Conservation (phyloP, 345 rosid species). For the Eucalyptus fibrosa region DNA sequence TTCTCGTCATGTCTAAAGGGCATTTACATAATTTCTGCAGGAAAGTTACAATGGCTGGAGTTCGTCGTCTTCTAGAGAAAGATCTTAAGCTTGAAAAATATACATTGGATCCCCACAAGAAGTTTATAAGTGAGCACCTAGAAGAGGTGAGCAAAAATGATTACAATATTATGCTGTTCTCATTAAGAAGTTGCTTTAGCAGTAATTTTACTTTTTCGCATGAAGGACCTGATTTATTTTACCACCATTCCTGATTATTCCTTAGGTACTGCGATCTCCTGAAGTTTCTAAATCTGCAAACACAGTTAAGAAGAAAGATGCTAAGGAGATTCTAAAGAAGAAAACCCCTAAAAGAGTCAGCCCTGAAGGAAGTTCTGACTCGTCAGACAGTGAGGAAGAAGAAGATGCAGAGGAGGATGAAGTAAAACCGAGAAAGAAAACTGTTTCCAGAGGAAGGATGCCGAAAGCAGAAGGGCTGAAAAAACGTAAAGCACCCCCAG, state of each 20-base stretch:
- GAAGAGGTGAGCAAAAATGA: conserved; percentile 33
- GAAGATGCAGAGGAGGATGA: conserved; percentile 26
- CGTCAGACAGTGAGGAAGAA: conserved; percentile 24
- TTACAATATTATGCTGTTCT: neutral
- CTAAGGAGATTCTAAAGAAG: neutral
- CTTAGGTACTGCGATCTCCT: conserved; percentile 28
- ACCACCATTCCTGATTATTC: neutral
- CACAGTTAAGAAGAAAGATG: conserved; percentile 22
- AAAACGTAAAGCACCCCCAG: conserved; percentile 40
- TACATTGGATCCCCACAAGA: conserved; percentile 62
- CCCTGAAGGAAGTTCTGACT: conserved; percentile 20
- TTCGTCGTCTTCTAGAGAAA: conserved; percentile 74
- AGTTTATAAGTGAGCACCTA: conserved; percentile 44
- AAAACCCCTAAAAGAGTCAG: neutral
- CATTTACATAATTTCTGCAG: conserved; percentile 15
- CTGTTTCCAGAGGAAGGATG: conserved; percentile 9
- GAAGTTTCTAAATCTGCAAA: conserved; percentile 24
- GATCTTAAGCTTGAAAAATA: conserved; percentile 59
- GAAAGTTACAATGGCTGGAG: conserved; percentile 60
- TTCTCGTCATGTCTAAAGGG: neutral
- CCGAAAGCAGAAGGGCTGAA: conserved; percentile 29
- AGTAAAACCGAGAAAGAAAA: conserved; percentile 35
- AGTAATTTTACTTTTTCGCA: neutral
- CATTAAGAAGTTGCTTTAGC: neutral
- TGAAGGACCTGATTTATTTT: neutral